Percentiles rank a stretch among this genome's conserved stretches.
Evolutionary conservation across 768 basidiomycete species (phyloP).

Genomic region (Phylloporus sp.): DNA sequence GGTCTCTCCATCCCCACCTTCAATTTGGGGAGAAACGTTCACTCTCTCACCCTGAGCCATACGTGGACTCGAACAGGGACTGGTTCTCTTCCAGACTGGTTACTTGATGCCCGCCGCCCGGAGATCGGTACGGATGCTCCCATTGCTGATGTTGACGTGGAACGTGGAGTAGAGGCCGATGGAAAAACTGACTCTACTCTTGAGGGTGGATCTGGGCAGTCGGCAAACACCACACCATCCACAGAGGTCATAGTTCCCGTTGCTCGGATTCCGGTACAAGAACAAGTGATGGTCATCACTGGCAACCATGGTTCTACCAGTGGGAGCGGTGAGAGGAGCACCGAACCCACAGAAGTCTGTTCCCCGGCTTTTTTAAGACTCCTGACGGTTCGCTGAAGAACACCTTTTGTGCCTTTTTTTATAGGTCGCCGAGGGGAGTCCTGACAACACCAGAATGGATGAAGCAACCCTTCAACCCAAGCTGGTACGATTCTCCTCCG

Average conservation of each 20-base stretch:
- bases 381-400: conserved; percentile 15
- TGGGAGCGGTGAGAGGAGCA: background rate
- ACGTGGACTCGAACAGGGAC: conserved; percentile 39
- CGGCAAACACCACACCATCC: background rate
- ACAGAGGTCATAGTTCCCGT: background rate
- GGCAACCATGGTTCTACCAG: background rate
- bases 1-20: conserved; percentile 71
- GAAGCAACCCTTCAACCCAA: conserved; percentile 4
- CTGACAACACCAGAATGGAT: background rate
- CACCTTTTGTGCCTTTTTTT: background rate
- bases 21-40: conserved; percentile 45
- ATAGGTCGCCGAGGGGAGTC: conserved; percentile 7
- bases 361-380: background rate
- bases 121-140: conserved; percentile 1
- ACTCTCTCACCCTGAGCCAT: conserved; percentile 43
- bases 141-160: conserved; percentile 13
- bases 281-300: background rate
- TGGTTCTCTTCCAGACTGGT: conserved; percentile 43
- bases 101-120: conserved; percentile 32
- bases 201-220: background rate
- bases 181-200: background rate
- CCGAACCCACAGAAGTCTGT: conserved; percentile 21
- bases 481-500: conserved; percentile 33
- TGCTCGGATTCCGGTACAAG: background rate
- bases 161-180: conserved; percentile 12